Conservation (phyloP, 2,329 filamentous ascomycete species). For the Raffaelea ambrosiae region DNA sequence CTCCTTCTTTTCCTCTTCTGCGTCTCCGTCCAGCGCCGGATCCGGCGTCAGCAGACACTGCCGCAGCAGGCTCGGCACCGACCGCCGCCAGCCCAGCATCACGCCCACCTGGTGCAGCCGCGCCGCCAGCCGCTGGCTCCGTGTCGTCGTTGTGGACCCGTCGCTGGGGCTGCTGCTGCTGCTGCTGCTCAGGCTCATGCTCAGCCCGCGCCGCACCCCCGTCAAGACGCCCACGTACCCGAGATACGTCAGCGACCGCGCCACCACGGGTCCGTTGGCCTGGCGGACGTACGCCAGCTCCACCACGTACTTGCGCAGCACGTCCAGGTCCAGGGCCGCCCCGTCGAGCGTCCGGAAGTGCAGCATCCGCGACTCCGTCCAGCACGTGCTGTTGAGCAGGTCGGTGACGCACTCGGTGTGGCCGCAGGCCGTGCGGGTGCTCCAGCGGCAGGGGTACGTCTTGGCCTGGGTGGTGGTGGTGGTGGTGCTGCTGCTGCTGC, state of each 20-base stretch:
- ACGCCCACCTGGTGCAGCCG: conserved; percentile 19
- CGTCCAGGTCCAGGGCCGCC: conserved; percentile 42
- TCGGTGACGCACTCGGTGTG: neutral
- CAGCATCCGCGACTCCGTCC: conserved; percentile 31
- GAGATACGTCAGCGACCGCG: conserved; percentile 37
- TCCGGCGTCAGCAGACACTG: conserved; percentile 11
- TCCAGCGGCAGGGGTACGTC: neutral
- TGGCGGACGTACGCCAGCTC: conserved; percentile 38
- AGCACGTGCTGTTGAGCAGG: too few relatives aligned
- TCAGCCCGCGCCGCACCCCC: conserved; percentile 34
- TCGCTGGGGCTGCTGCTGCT: conserved; percentile 13
- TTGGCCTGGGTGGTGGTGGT: too few relatives aligned
- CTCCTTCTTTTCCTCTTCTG: too few relatives aligned
- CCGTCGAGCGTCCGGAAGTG: conserved; percentile 50
- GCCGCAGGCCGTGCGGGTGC: neutral
- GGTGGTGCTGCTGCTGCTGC: too few relatives aligned
- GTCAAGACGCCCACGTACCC: conserved; percentile 42
- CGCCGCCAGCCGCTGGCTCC: conserved; percentile 13
- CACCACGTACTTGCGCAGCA: conserved; percentile 38
- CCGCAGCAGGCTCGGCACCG: conserved; percentile 18
- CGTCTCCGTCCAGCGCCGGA: too few relatives aligned
- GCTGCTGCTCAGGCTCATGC: conserved; percentile 40
- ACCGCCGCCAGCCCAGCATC: conserved; percentile 14
- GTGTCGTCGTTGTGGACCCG: conserved; percentile 20
- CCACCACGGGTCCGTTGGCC: conserved; percentile 25